These are phyloP conservation scores for Plantago rigida DNA, from an alignment of 305 asterid species.

Conservation along the genomic window DNA sequence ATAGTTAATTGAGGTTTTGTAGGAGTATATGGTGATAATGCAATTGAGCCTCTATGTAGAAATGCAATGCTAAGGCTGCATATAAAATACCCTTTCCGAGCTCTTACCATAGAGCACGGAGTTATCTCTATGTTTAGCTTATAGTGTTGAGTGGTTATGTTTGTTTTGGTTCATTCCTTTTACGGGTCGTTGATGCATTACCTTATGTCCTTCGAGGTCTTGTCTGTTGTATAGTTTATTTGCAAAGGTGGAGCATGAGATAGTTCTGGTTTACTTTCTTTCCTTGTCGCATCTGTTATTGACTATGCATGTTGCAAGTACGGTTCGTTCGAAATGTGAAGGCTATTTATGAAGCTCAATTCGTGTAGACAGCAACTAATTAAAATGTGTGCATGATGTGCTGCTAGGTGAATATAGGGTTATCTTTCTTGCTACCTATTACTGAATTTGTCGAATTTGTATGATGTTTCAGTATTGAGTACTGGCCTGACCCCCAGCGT, in stretches of 20 bases:
- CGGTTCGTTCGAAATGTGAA: neutral
- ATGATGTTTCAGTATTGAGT: slow-evolving; percentile 57
- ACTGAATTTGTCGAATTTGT: slow-evolving; percentile 22
- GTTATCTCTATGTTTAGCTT: slow-evolving; percentile 5
- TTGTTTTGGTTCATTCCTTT: slow-evolving; percentile 2
- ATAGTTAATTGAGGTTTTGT: slow-evolving; percentile 12
- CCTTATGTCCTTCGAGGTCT: too few relatives aligned
- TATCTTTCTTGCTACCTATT: slow-evolving; percentile 10
- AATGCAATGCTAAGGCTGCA: too few relatives aligned
- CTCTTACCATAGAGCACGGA: too few relatives aligned
- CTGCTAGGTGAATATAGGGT: slow-evolving; percentile 9
- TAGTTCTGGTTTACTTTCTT: neutral
- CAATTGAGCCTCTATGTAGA: too few relatives aligned
- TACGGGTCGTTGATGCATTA: too few relatives aligned
- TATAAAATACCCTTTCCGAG: too few relatives aligned
- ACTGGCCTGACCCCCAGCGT: slow-evolving; percentile 99
- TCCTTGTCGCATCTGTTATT: neutral
- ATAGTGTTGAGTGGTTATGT: neutral
- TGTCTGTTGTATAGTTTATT: neutral
- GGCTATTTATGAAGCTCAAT: neutral
- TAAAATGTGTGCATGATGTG: slow-evolving; percentile 2
- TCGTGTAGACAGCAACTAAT: slow-evolving; percentile 4
- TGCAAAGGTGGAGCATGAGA: neutral
- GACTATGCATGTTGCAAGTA: neutral
- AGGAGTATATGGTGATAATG: too few relatives aligned